Percentiles rank a stretch among this genome's conserved stretches.
These are phyloP conservation scores for Themeda triandra DNA, from an alignment of 176 grass and related monocot species.

Conservation along the genomic window DNA sequence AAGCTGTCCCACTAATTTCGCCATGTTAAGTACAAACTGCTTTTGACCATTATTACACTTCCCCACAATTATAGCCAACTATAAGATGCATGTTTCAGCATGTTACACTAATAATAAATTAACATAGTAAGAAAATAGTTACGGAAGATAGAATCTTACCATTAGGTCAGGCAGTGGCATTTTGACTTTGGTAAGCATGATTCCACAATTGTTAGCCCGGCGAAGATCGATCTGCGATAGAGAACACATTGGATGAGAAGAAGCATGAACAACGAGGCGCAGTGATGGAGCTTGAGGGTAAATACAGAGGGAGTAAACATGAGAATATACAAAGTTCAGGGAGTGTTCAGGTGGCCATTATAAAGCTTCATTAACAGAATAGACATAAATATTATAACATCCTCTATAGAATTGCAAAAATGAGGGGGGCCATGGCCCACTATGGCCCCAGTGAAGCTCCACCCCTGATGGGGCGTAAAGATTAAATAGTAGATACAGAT, in stretches of 20 bases:
- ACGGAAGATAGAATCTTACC: slow-evolving; percentile 47
- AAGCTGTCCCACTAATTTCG: neutral
- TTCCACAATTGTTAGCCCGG: slow-evolving; percentile 94
- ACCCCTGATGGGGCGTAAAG: neutral
- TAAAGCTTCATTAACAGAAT: no score
- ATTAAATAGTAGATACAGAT: slow-evolving; percentile 4
- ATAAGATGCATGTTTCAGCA: neutral
- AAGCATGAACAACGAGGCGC: neutral
- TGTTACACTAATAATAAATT: neutral
- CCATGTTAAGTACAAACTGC: slow-evolving; percentile 1
- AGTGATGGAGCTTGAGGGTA: no score
- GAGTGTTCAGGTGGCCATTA: neutral
- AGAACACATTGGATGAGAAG: slow-evolving; percentile 18
- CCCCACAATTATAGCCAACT: neutral
- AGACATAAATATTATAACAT: neutral
- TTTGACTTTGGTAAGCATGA: slow-evolving; percentile 99
- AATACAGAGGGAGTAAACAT: no score
- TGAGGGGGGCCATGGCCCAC: no score
- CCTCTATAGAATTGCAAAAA: neutral
- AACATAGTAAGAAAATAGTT: neutral
- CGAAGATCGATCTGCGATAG: slow-evolving; percentile 91
- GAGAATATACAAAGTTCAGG: neutral
- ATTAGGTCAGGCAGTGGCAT: slow-evolving; percentile 91
- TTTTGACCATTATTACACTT: slow-evolving; percentile 1
- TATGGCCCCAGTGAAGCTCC: no score